Conservation (phyloP, 2,329 filamentous ascomycete species). For the Curvularia sp. region DNA sequence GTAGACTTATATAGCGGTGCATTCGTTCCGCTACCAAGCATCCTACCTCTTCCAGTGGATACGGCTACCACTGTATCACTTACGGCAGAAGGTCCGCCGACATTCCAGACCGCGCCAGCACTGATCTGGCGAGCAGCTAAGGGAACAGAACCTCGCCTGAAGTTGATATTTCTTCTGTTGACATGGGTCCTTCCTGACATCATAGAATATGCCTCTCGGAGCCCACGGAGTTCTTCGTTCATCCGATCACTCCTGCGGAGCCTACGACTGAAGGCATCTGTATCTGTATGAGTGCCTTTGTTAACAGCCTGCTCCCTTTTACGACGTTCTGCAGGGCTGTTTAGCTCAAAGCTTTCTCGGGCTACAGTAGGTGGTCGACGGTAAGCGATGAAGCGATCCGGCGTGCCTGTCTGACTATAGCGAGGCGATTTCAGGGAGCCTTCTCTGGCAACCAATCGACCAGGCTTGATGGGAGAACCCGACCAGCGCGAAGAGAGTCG, state of each 20-base stretch:
- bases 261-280: slow-evolving; percentile 63
- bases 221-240: slow-evolving; percentile 42
- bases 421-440: slow-evolving; percentile 30
- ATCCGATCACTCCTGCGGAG: slow-evolving; percentile 44
- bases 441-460: slow-evolving; percentile 41
- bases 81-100: slow-evolving; percentile 72
- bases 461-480: slow-evolving; percentile 45
- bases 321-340: slow-evolving; percentile 57
- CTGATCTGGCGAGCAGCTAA: slow-evolving; percentile 61
- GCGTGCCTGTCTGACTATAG: slow-evolving; percentile 44
- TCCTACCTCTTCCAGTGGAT: slow-evolving; percentile 68
- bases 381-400: slow-evolving; percentile 66
- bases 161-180: slow-evolving; percentile 28
- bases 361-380: slow-evolving; percentile 54
- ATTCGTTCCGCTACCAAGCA: slow-evolving; percentile 74
- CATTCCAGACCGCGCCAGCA: slow-evolving; percentile 75
- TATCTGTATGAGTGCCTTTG: slow-evolving; percentile 53
- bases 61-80: slow-evolving; percentile 59
- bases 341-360: slow-evolving; percentile 61
- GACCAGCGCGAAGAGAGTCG: slow-evolving; percentile 30
- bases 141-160: slow-evolving; percentile 34
- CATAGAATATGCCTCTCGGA: slow-evolving; percentile 44
- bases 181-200: slow-evolving; percentile 31
- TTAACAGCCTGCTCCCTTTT: slow-evolving; percentile 57
- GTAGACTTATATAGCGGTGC: slow-evolving; percentile 69